Percentiles rank a stretch among this genome's conserved stretches.
These are phyloP conservation scores for Globisporangium paroecandrum DNA, from an alignment of 352 stramenopile genomes.

Conservation along the genomic window DNA sequence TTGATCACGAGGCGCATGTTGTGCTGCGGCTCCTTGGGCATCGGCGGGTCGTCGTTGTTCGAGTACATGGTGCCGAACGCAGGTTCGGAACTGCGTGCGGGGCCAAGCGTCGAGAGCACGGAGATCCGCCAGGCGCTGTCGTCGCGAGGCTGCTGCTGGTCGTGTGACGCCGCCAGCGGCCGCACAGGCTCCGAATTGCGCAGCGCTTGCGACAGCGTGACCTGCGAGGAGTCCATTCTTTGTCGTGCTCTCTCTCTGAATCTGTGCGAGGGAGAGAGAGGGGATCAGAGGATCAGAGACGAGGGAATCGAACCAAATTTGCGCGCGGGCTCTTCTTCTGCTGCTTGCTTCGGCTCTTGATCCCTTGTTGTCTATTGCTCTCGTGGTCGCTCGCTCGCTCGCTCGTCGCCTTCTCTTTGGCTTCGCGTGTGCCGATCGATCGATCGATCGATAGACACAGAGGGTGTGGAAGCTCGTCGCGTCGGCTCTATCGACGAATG, in stretches of 20 bases:
- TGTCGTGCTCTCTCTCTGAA: neutral
- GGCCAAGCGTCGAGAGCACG: constrained; percentile 11
- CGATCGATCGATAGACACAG: neutral
- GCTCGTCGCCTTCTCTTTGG: neutral
- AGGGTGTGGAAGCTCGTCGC: neutral
- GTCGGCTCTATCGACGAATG: neutral
- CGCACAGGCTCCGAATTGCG: constrained; percentile 7
- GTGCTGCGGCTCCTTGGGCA: constrained; percentile 11
- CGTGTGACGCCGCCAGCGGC: neutral
- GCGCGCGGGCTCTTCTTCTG: neutral
- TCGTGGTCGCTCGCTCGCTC: neutral
- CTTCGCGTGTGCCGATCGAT: neutral
- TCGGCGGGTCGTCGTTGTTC: constrained; percentile 7
- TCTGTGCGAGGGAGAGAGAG: neutral
- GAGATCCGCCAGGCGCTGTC: constrained; percentile 20
- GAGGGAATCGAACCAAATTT: neutral
- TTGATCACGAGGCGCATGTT: constrained; percentile 14
- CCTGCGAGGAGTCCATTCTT: constrained; percentile 16
- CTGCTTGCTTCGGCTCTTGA: neutral
- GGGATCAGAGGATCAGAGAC: neutral
- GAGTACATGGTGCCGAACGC: constrained; percentile 16
- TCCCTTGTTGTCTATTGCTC: neutral
- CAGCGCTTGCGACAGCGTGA: constrained; percentile 16
- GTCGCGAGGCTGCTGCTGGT: constrained; percentile 14
- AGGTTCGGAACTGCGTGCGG: constrained; percentile 8